phyloP scores from a whole-genome alignment of 495 filamentous ascomycete genomes.

The Podospora pseudocomata region DNA sequence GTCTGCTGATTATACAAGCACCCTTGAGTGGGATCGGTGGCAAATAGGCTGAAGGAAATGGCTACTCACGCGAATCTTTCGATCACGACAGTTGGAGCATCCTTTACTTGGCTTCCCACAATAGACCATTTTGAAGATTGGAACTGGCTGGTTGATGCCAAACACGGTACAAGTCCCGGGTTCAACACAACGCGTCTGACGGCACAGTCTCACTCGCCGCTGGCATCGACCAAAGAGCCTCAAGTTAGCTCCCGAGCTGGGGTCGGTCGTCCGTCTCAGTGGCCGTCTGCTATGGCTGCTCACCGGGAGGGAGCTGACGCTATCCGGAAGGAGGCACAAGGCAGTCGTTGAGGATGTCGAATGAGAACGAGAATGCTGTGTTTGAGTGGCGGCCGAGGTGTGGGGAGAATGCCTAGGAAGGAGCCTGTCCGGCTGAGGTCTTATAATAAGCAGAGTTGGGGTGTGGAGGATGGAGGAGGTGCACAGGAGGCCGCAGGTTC shows the following conservation, averaged over 20 bases:
- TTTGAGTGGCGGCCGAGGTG: slow-evolving; percentile 1
- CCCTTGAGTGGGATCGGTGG: not conserved
- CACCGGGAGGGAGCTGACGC: not conserved
- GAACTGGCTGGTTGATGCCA: slow-evolving; percentile 1
- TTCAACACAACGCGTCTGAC: slow-evolving; percentile 10
- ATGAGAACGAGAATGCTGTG: not conserved
- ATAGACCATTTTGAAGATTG: slow-evolving; percentile 59
- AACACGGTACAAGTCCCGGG: slow-evolving; percentile 8
- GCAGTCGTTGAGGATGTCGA: not conserved
- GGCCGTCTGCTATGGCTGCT: not conserved
- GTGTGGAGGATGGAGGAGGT: slow-evolving; percentile 6
- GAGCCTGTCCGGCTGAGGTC: slow-evolving; percentile 17
- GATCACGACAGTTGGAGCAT: slow-evolving; percentile 60
- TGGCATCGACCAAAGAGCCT: slow-evolving; percentile 9
- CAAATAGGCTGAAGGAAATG: not conserved
- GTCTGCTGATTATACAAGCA: slow-evolving; percentile 3
- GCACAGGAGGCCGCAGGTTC: slow-evolving; percentile 14
- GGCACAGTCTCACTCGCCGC: slow-evolving; percentile 17
- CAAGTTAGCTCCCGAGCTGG: slow-evolving; percentile 6
- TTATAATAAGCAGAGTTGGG: slow-evolving; percentile 19
- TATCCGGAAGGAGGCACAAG: slow-evolving; percentile 5
- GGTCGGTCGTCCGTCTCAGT: not conserved
- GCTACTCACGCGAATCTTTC: slow-evolving; percentile 43
- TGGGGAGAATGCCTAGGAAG: slow-evolving; percentile 15
- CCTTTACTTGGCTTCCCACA: slow-evolving; percentile 67